phyloP scores from a whole-genome alignment of 768 basidiomycete species.

The Suillus lakei region DNA sequence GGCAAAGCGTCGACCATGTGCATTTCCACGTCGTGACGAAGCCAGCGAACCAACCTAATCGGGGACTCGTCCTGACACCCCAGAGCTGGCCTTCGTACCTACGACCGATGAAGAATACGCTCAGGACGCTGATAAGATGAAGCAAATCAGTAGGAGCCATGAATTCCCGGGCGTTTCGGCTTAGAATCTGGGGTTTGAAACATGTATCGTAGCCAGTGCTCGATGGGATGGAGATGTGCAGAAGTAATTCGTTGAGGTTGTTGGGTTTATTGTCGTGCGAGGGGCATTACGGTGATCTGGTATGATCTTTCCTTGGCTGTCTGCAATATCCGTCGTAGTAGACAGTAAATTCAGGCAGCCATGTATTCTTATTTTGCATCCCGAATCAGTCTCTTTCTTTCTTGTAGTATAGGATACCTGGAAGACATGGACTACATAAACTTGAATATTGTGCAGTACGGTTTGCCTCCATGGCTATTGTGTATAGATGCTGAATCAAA shows the following conservation, averaged over 20 bases:
- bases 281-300: neutral
- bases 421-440: too few species aligned
- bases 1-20: conserved; percentile 49
- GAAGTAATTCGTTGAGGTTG: neutral
- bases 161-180: neutral
- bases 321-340: conserved; percentile 2
- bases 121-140: neutral
- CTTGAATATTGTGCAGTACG: too few species aligned
- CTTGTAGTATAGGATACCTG: neutral
- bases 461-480: too few species aligned
- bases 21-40: conserved; percentile 56
- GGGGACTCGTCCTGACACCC: neutral
- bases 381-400: neutral
- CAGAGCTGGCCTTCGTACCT: conserved; percentile 2
- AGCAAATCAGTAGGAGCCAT: neutral
- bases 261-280: neutral
- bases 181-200: neutral
- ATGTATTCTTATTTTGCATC: neutral
- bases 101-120: neutral
- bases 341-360: neutral
- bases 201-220: too few species aligned
- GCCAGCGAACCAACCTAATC: neutral
- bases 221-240: neutral
- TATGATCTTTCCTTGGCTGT: neutral
- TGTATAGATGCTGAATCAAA: too few species aligned